Evolutionary conservation across 306 rosid species (phyloP).

Genomic region (Medicago ruthenica): DNA sequence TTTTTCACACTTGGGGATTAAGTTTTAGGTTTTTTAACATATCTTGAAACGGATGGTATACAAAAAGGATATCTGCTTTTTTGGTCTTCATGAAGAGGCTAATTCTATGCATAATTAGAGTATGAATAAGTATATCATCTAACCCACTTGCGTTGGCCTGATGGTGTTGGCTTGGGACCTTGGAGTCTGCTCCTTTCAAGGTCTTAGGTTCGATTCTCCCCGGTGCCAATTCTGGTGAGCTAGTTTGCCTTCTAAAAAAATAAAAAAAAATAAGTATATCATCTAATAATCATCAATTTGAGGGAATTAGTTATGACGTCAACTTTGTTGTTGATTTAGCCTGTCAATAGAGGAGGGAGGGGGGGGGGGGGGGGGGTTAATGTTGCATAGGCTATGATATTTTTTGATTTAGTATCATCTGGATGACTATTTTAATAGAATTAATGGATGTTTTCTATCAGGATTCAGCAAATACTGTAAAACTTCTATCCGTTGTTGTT

Average conservation of each 20-base stretch:
- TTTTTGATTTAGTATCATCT: constrained; percentile 25
- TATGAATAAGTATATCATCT: constrained; percentile 1
- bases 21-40: constrained; percentile 1
- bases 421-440: not conserved
- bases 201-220: no score
- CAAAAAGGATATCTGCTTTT: not conserved
- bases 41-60: constrained; percentile 13
- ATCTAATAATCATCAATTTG: not conserved
- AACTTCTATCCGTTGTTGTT: constrained; percentile 67
- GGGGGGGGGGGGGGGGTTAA: constrained; percentile 13
- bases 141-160: no score
- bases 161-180: no score
- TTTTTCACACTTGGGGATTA: not conserved
- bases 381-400: constrained; percentile 17
- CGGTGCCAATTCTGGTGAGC: no score
- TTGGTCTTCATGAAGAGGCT: not conserved
- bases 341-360: constrained; percentile 13
- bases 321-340: constrained; percentile 28
- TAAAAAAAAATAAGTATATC: not conserved
- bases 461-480: constrained; percentile 76
- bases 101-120: constrained; percentile 25
- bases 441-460: constrained; percentile 41
- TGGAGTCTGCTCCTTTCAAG: no score
- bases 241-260: no score
- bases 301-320: constrained; percentile 21